phyloP scores from a whole-genome alignment of 495 filamentous ascomycete genomes.

The Pseudevernia furfuracea region DNA sequence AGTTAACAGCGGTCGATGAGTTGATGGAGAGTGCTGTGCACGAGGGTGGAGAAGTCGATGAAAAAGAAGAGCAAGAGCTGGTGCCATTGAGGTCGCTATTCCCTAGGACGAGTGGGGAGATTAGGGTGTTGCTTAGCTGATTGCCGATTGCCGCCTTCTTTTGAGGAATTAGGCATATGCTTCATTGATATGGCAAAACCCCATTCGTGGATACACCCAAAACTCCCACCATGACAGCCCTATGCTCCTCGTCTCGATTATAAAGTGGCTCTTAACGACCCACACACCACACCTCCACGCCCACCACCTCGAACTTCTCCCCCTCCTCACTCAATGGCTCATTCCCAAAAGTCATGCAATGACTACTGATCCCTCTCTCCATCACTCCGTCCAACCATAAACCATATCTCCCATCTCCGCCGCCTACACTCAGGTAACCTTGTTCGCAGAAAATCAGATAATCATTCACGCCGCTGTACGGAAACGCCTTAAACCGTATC shows the following conservation, averaged over 20 bases:
- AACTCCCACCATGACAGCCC: not conserved
- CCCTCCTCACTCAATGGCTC: constrained; percentile 93
- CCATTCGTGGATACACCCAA: not conserved
- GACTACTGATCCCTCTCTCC: constrained; percentile 72
- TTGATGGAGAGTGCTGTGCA: constrained; percentile 31
- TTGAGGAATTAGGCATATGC: not conserved
- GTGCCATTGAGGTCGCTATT: constrained; percentile 60
- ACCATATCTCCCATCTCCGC: constrained; percentile 85
- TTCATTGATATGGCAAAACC: not conserved
- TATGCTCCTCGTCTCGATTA: not conserved
- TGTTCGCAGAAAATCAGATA: constrained; percentile 91
- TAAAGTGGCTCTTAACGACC: constrained; percentile 24
- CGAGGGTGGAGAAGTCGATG: constrained; percentile 27
- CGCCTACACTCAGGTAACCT: constrained; percentile 76
- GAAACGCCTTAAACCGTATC: constrained; percentile 93
- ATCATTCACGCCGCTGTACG: constrained; percentile 91
- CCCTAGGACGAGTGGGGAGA: constrained; percentile 78
- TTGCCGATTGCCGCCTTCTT: not conserved
- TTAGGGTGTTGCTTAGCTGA: constrained; percentile 64
- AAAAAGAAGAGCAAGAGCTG: constrained; percentile 29
- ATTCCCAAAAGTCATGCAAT: constrained; percentile 88
- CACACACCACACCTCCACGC: constrained; percentile 88
- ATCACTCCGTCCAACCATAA: constrained; percentile 89
- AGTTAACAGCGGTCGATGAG: constrained; percentile 53
- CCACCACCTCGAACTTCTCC: constrained; percentile 83